Base-by-base conservation (phyloP, 2,329 filamentous ascomycete genomes). In the Fusarium torulosum region DNA sequence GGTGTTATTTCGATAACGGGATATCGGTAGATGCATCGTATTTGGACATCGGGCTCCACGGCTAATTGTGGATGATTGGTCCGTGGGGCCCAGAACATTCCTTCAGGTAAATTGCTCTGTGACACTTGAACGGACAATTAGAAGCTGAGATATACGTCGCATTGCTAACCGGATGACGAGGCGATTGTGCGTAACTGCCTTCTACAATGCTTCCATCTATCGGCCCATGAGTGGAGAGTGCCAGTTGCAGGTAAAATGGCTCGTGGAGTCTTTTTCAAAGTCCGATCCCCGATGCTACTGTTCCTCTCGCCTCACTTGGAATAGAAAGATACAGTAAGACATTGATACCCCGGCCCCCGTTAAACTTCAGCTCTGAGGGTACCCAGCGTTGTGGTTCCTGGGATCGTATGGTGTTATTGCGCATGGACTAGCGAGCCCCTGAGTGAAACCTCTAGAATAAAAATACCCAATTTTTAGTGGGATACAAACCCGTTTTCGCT, bases 121-220 rank as follows among this genome's bases (percentile, higher is more conserved):
- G 15, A 62, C 25, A 63, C 46, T 46, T 31, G 27, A 11, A 59
- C 20, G 57, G 59, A 62, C 33, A 20, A 62, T 62, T 63, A 63
- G 8, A 25, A 54, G 59, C 41, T 61, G 58, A 61, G 46, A 54
- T 61, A 61, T 61, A 61, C 43, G 35, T 56, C 25, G 43, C 40
- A n/a, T n/a, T 14, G 10, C 17, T 37, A 50, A 25, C 21, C 8
- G 25, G 27, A 57, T 27, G 9, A 27, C 20, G 17, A 25, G 10
- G 6, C 21, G 23, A 29, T 29, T 17, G 21, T 20, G 14, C 20
- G 47, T 17, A 53, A 42, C 13, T 52, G 7, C 33, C 25, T 44
- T 44, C 21, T 52, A 15, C n/a, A 23, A 38, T 31, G n/a, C 19
- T 23, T 15, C 35, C 35, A 17, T 37, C 35, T 37, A 37, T 37